Evolutionary conservation across 2,329 filamentous ascomycete species (phyloP).

Genomic region (Cadophora sp.): DNA sequence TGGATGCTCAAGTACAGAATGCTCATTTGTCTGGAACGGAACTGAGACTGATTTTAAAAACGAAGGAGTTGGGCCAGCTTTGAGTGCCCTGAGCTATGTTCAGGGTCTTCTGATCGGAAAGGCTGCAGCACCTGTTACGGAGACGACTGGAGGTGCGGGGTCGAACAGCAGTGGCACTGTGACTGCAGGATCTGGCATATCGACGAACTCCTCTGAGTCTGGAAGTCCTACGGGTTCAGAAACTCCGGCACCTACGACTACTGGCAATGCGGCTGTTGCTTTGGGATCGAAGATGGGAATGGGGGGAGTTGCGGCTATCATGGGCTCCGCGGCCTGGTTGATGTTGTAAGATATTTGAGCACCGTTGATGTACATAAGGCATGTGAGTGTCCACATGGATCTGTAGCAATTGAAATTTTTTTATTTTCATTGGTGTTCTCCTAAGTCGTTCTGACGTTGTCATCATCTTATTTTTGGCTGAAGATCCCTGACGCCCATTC

Average conservation of each 20-base stretch:
- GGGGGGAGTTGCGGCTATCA: not conserved
- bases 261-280: not conserved
- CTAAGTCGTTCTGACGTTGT: too few relatives aligned
- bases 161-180: conserved; percentile 41
- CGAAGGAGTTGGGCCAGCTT: conserved; percentile 51
- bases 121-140: conserved; percentile 49
- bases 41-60: conserved; percentile 55
- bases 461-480: not conserved
- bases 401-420: too few relatives aligned
- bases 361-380: too few relatives aligned
- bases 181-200: conserved; percentile 8
- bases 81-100: conserved; percentile 60
- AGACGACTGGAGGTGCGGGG: conserved; percentile 47
- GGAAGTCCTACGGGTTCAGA: not conserved
- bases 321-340: not conserved
- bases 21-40: conserved; percentile 68
- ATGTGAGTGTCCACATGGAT: not conserved
- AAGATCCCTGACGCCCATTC: not conserved
- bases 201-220: not conserved
- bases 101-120: conserved; percentile 46
- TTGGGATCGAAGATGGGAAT: not conserved
- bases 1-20: conserved; percentile 66
- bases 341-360: not conserved
- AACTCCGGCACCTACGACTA: conserved; percentile 7
- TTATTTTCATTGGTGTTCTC: not conserved